These are phyloP conservation scores for Aspergillus calidoustus DNA, from an alignment of 2,329 filamentous ascomycete species.

Conservation along the genomic window DNA sequence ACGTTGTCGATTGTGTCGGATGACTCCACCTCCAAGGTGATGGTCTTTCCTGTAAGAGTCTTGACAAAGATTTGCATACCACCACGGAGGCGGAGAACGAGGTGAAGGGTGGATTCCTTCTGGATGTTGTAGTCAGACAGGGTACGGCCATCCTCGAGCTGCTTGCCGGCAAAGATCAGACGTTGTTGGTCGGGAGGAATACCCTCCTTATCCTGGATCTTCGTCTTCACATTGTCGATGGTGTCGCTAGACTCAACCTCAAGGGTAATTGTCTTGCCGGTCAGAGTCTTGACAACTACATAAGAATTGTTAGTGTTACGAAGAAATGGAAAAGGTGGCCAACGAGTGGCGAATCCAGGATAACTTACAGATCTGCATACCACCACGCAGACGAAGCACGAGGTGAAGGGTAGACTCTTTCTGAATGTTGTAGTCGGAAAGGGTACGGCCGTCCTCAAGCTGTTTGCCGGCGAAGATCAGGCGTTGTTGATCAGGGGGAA, in stretches of 20 bases:
- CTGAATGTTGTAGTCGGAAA: slow-evolving; percentile 62
- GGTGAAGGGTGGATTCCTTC: slow-evolving; percentile 84
- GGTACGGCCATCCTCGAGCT: slow-evolving; percentile 92
- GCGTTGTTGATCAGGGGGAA: slow-evolving; percentile 63
- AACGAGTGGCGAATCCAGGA: slow-evolving; percentile 18
- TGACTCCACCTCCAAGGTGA: slow-evolving; percentile 87
- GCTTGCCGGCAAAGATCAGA: slow-evolving; percentile 94
- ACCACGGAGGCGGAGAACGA: slow-evolving; percentile 85
- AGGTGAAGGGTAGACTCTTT: slow-evolving; percentile 72
- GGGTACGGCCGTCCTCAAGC: slow-evolving; percentile 61
- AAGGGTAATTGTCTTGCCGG: slow-evolving; percentile 68
- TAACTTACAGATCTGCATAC: slow-evolving; percentile 65
- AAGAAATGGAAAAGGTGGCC: slow-evolving; percentile 2
- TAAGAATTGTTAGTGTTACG: slow-evolving; percentile 14
- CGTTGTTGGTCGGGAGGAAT: slow-evolving; percentile 97
- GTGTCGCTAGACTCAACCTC: slow-evolving; percentile 77
- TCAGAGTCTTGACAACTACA: slow-evolving; percentile 62
- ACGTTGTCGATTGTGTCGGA: slow-evolving; percentile 94
- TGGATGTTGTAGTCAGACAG: slow-evolving; percentile 94
- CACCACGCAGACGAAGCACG: slow-evolving; percentile 73
- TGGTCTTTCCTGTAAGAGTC: slow-evolving; percentile 80
- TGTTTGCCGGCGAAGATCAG: slow-evolving; percentile 64
- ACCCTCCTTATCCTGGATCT: slow-evolving; percentile 98
- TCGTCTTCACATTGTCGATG: slow-evolving; percentile 95
- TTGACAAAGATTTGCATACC: slow-evolving; percentile 68